Conservation (phyloP, 352 stramenopile genomes). For the Phytopythium vexans region DNA sequence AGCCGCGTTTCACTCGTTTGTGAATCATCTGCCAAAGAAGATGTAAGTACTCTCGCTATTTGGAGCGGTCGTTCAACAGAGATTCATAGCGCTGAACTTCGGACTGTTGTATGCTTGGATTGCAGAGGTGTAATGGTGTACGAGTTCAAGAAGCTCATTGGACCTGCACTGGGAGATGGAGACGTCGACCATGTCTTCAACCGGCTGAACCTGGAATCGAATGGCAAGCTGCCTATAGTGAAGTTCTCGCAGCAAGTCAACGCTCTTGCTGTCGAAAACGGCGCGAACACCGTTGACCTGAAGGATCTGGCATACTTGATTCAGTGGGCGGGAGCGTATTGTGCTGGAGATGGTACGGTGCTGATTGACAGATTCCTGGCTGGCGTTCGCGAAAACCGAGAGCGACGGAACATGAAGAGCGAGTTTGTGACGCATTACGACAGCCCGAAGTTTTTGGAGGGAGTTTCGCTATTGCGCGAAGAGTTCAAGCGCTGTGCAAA, state of each 20-base stretch:
- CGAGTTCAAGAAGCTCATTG: slow-evolving; percentile 69
- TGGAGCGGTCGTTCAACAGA: not conserved
- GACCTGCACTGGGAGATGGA: slow-evolving; percentile 25
- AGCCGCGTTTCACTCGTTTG: slow-evolving; percentile 63
- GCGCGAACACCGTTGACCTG: slow-evolving; percentile 43
- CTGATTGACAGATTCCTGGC: slow-evolving; percentile 77
- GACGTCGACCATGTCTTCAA: slow-evolving; percentile 57
- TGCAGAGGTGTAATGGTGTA: slow-evolving; percentile 35
- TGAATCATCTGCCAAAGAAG: slow-evolving; percentile 80
- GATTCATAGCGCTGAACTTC: slow-evolving; percentile 1
- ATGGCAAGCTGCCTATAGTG: slow-evolving; percentile 62
- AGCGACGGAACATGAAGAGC: slow-evolving; percentile 82
- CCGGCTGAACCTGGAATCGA: slow-evolving; percentile 66
- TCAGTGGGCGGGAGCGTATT: slow-evolving; percentile 73
- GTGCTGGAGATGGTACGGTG: slow-evolving; percentile 54
- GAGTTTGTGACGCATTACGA: slow-evolving; percentile 83
- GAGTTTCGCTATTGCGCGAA: slow-evolving; percentile 58
- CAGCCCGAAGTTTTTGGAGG: slow-evolving; percentile 72
- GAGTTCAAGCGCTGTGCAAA: slow-evolving; percentile 78
- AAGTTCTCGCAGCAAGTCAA: slow-evolving; percentile 61
- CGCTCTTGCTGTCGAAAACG: slow-evolving; percentile 49
- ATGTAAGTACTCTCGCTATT: slow-evolving; percentile 34
- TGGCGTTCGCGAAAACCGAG: slow-evolving; percentile 56
- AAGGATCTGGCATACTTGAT: slow-evolving; percentile 77
- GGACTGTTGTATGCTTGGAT: not conserved